Evolutionary conservation across 352 stramenopile genomes (phyloP).

Genomic region (Thalassiosira exigua): DNA sequence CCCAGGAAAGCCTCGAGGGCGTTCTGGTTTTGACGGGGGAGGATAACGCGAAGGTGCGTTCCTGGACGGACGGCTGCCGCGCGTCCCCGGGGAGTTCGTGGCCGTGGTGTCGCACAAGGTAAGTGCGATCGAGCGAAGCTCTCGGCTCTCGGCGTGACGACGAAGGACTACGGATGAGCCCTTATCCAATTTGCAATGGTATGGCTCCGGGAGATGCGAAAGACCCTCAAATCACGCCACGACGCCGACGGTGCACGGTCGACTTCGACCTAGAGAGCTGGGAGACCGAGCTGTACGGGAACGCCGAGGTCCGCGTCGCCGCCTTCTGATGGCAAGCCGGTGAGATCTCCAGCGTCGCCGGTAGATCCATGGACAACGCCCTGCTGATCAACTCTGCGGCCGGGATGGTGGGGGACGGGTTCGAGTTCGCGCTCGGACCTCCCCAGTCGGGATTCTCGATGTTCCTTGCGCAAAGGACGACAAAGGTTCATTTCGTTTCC

Average conservation of each 20-base stretch:
- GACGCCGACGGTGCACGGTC: background rate
- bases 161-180: no score
- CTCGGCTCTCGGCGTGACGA: no score
- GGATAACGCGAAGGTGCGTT: slow-evolving; percentile 18
- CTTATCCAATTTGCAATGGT: no score
- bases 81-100: background rate
- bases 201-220: slow-evolving; percentile 23
- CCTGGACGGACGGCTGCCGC: slow-evolving; percentile 6
- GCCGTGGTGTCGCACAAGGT: slow-evolving; percentile 30
- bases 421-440: slow-evolving; percentile 48
- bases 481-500: slow-evolving; percentile 58
- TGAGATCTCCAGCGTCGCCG: background rate
- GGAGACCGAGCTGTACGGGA: slow-evolving; percentile 27
- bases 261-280: slow-evolving; percentile 27
- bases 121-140: no score
- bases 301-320: slow-evolving; percentile 23
- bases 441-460: slow-evolving; percentile 48
- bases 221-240: slow-evolving; percentile 2
- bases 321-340: slow-evolving; percentile 19
- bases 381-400: background rate
- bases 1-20: background rate
- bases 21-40: slow-evolving; percentile 10
- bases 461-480: slow-evolving; percentile 49
- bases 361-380: slow-evolving; percentile 3
- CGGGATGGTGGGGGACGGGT: slow-evolving; percentile 41